A percentile compares a stretch with the other conserved stretches of the same genome.
These are phyloP conservation scores for Candida sanyiensis DNA, from an alignment of 805 yeast species.

Conservation along the genomic window DNA sequence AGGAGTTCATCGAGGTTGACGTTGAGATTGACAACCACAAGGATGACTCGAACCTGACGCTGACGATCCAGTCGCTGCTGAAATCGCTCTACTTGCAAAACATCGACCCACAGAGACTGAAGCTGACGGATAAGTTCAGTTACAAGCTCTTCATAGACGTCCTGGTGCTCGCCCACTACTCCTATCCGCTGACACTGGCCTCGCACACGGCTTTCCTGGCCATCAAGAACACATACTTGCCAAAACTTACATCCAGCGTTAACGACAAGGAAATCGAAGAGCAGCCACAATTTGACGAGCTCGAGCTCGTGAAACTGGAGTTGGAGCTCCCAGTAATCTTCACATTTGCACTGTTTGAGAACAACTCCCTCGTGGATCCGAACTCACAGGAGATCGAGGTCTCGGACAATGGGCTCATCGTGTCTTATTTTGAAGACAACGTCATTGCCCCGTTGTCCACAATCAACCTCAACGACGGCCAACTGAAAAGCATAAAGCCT, in stretches of 20 bases:
- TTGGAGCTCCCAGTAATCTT: conserved; percentile 70
- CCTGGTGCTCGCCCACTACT: conserved; percentile 66
- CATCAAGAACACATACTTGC: conserved; percentile 68
- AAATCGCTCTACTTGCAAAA: conserved; percentile 46
- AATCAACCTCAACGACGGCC: conserved; percentile 48
- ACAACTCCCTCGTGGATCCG: conserved; percentile 70
- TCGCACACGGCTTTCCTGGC: conserved; percentile 82
- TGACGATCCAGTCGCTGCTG: conserved; percentile 57
- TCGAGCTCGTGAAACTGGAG: conserved; percentile 59
- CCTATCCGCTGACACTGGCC: conserved; percentile 75
- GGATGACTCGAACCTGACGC: conserved; percentile 69
- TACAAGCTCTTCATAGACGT: conserved; percentile 78
- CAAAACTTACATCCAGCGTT: conserved; percentile 61
- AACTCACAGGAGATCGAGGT: conserved; percentile 85
- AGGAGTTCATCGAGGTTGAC: conserved; percentile 62
- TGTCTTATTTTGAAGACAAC: conserved; percentile 65
- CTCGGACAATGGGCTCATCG: conserved; percentile 72
- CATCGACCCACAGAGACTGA: conserved; percentile 48
- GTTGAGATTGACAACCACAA: conserved; percentile 76
- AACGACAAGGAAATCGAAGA: conserved; percentile 67
- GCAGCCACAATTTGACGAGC: conserved; percentile 87
- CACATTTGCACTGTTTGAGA: conserved; percentile 69
- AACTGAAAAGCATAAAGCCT: conserved; percentile 51
- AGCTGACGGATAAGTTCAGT: conserved; percentile 67
- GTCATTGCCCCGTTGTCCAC: conserved; percentile 71